Base-by-base conservation (phyloP, 345 rosid species). In the Lagerstroemia speciosa region DNA sequence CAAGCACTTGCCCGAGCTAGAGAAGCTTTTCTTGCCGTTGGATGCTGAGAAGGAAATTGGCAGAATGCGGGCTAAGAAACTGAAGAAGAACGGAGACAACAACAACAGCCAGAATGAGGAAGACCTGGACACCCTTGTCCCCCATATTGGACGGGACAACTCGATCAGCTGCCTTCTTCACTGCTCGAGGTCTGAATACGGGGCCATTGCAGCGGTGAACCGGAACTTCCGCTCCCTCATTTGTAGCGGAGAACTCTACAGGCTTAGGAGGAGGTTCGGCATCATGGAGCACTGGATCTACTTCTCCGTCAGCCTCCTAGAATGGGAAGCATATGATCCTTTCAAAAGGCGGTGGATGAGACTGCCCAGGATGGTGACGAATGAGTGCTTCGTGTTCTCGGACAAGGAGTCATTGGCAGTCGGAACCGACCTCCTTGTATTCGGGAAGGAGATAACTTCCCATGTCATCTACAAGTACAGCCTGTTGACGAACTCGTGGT, bases 281-380 rank as follows among this genome's bases (percentile, higher is more conserved):
- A 75, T 81, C 1, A 68, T 81, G 2, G 94, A 88, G 61, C 89
- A 86, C 55, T 93, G 98, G 98, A 82, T 89, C 8, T 93, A 89
- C 72, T 86, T 91, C 79, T 87, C 96, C 0, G 86, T 96, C 71
- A 75, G 79, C 65, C 81, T 84, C 62, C 68, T 79, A 17, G 84
- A 86, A 68, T 93, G 98, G 98, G 94, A 86, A 73, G 87, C 87
- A 45, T 89, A 83, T 73, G 97, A 91, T 78, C 96, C 98, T 4
- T 61, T 76, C 63, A 73, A 71, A 40, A 3, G 70, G 32, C 77
- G 83, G 36, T 91, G 96, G 94, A 84, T 86, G 86, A 78, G 70
- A 73, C 70, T 93, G 74, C 98, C 96, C 11, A 78, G 64, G 57
- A 83, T 93, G 89, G 69, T 67, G 15, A 65, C 88, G 52, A 79